Conservation (phyloP, 1,284 basidiomycete species). For the Gymnopus androsaceus region DNA sequence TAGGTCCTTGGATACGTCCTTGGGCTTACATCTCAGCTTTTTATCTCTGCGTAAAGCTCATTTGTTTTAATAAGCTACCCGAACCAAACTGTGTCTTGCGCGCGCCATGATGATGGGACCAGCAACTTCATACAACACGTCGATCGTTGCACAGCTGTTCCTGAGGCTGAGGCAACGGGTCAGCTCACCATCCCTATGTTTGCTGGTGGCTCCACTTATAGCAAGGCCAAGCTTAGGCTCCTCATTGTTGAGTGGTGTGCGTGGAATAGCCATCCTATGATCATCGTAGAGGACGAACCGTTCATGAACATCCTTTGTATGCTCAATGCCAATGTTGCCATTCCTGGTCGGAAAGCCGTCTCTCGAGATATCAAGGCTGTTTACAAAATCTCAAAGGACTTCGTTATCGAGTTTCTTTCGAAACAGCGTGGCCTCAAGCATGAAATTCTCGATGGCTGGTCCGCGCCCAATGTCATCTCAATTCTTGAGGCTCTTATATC, state of each 20-base stretch:
- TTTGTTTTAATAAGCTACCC: too few species aligned
- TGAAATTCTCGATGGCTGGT: conserved; percentile 7
- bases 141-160: not conserved
- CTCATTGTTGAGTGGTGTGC: conserved; percentile 1
- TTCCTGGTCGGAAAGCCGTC: not conserved
- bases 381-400: not conserved
- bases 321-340: not conserved
- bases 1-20: too few species aligned
- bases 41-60: too few species aligned
- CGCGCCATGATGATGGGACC: not conserved
- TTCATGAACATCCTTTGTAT: not conserved
- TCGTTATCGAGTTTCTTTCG: not conserved
- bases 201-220: not conserved
- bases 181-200: not conserved
- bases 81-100: not conserved
- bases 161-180: not conserved
- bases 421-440: not conserved
- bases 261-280: not conserved
- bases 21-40: too few species aligned
- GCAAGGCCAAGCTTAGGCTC: not conserved
- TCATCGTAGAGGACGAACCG: not conserved
- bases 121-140: not conserved
- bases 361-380: not conserved
- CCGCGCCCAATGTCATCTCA: conserved; percentile 2
- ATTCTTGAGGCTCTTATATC: not conserved